A percentile compares a stretch with the other conserved stretches of the same genome.
These are phyloP conservation scores for Candida insectorum DNA, from an alignment of 805 yeast species.

Conservation along the genomic window DNA sequence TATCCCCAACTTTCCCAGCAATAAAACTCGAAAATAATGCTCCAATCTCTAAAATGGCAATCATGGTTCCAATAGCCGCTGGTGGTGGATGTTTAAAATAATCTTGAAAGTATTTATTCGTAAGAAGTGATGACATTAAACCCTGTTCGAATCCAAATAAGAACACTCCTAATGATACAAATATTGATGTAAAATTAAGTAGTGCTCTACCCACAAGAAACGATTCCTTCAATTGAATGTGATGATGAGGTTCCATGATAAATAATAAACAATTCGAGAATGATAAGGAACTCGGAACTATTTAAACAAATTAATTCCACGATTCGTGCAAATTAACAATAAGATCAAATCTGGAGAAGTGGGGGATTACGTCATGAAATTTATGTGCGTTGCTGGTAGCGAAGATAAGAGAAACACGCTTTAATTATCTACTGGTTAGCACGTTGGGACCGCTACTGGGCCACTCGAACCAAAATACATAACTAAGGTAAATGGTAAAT, in stretches of 20 bases:
- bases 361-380: too few relatives aligned
- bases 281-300: too few relatives aligned
- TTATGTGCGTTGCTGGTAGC: too few relatives aligned
- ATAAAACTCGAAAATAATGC: conserved; percentile 47
- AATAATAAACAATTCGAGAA: too few relatives aligned
- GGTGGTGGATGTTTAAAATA: conserved; percentile 43
- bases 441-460: too few relatives aligned
- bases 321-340: too few relatives aligned
- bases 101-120: conserved; percentile 38
- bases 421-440: too few relatives aligned
- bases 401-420: too few relatives aligned
- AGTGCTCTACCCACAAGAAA: conserved; percentile 38
- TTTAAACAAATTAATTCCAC: too few relatives aligned
- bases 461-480: too few relatives aligned
- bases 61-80: conserved; percentile 42
- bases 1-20: conserved; percentile 48
- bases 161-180: conserved; percentile 43
- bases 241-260: conserved; percentile 14
- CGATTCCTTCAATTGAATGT: conserved; percentile 31
- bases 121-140: conserved; percentile 43
- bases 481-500: too few relatives aligned
- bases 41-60: conserved; percentile 49
- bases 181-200: conserved; percentile 41
- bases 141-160: conserved; percentile 47
- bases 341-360: too few relatives aligned